phyloP scores from a whole-genome alignment of 768 basidiomycete species.

The Trametes meyenii region DNA sequence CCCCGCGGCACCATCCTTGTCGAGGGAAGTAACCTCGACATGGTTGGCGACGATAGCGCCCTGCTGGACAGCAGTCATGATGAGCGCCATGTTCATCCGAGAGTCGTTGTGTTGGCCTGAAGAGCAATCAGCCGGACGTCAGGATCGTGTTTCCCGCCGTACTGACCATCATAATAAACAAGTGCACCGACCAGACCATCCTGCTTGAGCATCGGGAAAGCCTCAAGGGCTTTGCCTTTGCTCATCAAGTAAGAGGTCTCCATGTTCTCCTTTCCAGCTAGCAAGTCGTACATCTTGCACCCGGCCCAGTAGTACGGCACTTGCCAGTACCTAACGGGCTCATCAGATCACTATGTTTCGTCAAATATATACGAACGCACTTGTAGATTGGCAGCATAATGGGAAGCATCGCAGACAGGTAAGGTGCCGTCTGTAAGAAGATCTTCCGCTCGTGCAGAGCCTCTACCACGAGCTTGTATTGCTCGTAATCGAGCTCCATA shows the following conservation, averaged over 20 bases:
- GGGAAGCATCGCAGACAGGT: constrained; percentile 89
- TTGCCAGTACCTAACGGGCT: constrained; percentile 78
- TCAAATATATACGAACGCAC: constrained; percentile 35
- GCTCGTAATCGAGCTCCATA: constrained; percentile 93
- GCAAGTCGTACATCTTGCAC: constrained; percentile 93
- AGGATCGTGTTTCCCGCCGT: constrained; percentile 34
- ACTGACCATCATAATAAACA: constrained; percentile 94
- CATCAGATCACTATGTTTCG: constrained; percentile 7
- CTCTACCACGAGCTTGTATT: constrained; percentile 95
- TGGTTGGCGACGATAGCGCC: constrained; percentile 91
- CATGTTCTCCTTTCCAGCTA: constrained; percentile 98
- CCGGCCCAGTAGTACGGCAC: constrained; percentile 95
- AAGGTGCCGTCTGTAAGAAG: constrained; percentile 95
- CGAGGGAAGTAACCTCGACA: constrained; percentile 77
- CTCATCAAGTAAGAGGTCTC: constrained; percentile 94
- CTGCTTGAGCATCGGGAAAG: constrained; percentile 94
- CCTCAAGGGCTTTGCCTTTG: constrained; percentile 89
- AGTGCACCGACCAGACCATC: constrained; percentile 92
- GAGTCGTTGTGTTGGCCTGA: constrained; percentile 97
- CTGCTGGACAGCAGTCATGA: constrained; percentile 92
- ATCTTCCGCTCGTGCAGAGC: constrained; percentile 91
- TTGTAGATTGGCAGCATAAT: constrained; percentile 99
- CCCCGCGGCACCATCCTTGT: constrained; percentile 60
- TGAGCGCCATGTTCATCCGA: constrained; percentile 94
- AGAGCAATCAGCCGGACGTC: constrained; percentile 30